phyloP scores from a whole-genome alignment of 139 green algal species.

The Microglena sp. region DNA sequence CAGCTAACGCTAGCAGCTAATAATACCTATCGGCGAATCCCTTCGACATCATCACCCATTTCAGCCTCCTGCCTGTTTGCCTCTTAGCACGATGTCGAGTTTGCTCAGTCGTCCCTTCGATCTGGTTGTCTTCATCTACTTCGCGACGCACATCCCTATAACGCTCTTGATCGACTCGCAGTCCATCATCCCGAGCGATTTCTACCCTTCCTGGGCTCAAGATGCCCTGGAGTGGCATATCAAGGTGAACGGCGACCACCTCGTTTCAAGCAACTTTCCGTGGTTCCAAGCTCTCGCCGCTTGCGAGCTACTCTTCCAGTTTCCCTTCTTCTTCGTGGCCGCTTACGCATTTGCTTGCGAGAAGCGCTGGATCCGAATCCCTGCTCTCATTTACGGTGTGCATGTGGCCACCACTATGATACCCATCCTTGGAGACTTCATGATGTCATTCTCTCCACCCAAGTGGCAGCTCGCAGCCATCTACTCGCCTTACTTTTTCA shows the following conservation, averaged over 20 bases:
- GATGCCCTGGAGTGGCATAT: slow-evolving; percentile 48
- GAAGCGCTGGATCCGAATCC: slow-evolving; percentile 60
- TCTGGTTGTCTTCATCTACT: slow-evolving; percentile 44
- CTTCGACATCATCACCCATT: no score
- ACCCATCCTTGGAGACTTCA: slow-evolving; percentile 51
- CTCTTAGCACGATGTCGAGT: no score
- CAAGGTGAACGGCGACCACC: slow-evolving; percentile 41
- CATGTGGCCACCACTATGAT: slow-evolving; percentile 18
- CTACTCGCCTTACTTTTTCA: slow-evolving; percentile 45
- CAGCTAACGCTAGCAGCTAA: no score
- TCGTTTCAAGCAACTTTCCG: slow-evolving; percentile 42
- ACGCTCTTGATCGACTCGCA: slow-evolving; percentile 67
- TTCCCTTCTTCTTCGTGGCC: slow-evolving; percentile 71
- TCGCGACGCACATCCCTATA: slow-evolving; percentile 62
- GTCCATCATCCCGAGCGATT: neutral
- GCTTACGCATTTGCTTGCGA: slow-evolving; percentile 39
- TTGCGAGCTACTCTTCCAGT: slow-evolving; percentile 55
- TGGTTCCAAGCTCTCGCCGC: slow-evolving; percentile 63
- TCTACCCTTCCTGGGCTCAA: slow-evolving; percentile 7
- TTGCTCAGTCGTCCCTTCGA: no score
- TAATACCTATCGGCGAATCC: no score
- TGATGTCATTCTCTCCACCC: neutral
- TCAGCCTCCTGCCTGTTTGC: no score
- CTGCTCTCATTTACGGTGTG: slow-evolving; percentile 23
- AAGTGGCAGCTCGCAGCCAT: slow-evolving; percentile 21